phyloP scores from a whole-genome alignment of 2,329 filamentous ascomycete species.

The Leptographium radiaticola region DNA sequence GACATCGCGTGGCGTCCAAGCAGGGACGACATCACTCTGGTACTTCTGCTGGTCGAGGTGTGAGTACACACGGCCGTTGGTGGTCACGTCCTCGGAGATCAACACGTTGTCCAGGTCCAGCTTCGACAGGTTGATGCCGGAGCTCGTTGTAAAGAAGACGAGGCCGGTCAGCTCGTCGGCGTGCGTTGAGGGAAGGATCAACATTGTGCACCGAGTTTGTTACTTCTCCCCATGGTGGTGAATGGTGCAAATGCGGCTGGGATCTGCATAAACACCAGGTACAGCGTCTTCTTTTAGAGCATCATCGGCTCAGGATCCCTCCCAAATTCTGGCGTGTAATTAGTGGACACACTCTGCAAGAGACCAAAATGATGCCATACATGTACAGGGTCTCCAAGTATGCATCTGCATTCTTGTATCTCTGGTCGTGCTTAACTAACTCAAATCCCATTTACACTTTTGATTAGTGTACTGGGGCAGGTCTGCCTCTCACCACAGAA shows the following conservation, averaged over 20 bases:
- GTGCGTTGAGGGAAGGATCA: constrained; percentile 8
- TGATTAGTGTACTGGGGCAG: too few species aligned
- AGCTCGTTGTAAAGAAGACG: constrained; percentile 14
- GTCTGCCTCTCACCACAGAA: constrained; percentile 47
- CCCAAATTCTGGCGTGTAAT: neutral
- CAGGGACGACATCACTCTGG: too few species aligned
- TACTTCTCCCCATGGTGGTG: constrained; percentile 1
- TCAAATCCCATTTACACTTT: neutral
- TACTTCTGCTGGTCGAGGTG: constrained; percentile 5
- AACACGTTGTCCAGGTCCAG: constrained; percentile 25
- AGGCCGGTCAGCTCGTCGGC: constrained; percentile 10
- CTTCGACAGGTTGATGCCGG: constrained; percentile 16
- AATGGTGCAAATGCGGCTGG: constrained; percentile 1
- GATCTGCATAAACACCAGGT: constrained; percentile 3
- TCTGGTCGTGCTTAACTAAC: constrained; percentile 9
- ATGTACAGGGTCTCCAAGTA: constrained; percentile 12
- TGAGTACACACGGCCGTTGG: constrained; percentile 20
- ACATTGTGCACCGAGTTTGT: neutral
- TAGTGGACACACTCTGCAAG: too few species aligned
- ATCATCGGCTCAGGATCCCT: constrained; percentile 4
- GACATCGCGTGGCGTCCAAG: constrained; percentile 1
- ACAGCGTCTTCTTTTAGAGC: constrained; percentile 4
- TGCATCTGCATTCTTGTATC: constrained; percentile 12
- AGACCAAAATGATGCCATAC: neutral
- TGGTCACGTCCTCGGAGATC: constrained; percentile 21